Percentiles rank a stretch among this genome's conserved stretches.
Conservation (phyloP, 1,139 yeast genomes). For the Geotrichum phurueaensis region DNA sequence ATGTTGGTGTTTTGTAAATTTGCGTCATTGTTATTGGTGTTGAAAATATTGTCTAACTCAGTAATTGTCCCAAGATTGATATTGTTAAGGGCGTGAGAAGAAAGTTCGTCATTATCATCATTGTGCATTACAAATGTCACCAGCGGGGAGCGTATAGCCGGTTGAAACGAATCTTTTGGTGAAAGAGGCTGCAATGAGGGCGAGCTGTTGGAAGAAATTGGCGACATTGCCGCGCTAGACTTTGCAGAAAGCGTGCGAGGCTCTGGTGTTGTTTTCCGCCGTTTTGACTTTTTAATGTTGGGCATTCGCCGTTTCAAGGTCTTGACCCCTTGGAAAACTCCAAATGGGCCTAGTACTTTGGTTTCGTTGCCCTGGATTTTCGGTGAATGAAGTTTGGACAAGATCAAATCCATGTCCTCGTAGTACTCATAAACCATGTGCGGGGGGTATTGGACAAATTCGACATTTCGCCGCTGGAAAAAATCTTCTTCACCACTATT, state of each 20-base stretch:
- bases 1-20: conserved; percentile 3
- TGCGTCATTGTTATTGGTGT: not conserved
- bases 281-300: conserved; percentile 23
- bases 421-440: conserved; percentile 60
- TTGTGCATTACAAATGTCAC: not conserved
- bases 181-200: conserved; percentile 10
- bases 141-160: conserved; percentile 1
- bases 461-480: conserved; percentile 63
- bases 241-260: not conserved
- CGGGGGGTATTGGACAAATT: conserved; percentile 61
- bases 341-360: conserved; percentile 71
- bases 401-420: conserved; percentile 75
- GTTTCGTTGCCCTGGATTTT: conserved; percentile 45
- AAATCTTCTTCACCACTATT: conserved; percentile 39
- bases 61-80: conserved; percentile 1
- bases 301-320: conserved; percentile 7
- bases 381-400: conserved; percentile 56
- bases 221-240: conserved; percentile 8
- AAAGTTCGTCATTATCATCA: not conserved
- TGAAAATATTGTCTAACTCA: conserved; percentile 1
- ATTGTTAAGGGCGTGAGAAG: not conserved
- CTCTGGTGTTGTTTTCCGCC: conserved; percentile 14
- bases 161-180: conserved; percentile 1
- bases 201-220: conserved; percentile 12
- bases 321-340: conserved; percentile 53